These are phyloP conservation scores for Colletotrichum musicola DNA, from an alignment of 2,329 filamentous ascomycete species.

Conservation along the genomic window DNA sequence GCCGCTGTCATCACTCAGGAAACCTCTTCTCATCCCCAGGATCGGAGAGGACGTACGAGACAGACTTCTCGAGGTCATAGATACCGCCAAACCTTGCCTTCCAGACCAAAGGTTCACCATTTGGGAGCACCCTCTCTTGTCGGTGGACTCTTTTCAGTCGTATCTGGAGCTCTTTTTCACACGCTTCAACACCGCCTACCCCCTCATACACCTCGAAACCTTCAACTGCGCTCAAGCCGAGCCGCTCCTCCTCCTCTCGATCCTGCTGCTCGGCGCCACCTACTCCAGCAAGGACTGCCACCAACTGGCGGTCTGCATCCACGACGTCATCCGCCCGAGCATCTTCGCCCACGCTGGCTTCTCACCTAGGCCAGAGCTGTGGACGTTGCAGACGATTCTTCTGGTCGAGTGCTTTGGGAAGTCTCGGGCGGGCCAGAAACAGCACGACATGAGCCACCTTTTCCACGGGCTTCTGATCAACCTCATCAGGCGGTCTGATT, in stretches of 20 bases:
- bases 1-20: conserved; percentile 44
- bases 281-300: conserved; percentile 71
- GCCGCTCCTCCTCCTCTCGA: conserved; percentile 64
- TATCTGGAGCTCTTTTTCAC: conserved; percentile 72
- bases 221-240: conserved; percentile 65
- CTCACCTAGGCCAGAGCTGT: conserved; percentile 69
- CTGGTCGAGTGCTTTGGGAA: conserved; percentile 76
- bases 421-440: conserved; percentile 71
- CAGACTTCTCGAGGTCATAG: conserved; percentile 62
- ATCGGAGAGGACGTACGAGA: conserved; percentile 57
- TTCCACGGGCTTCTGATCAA: conserved; percentile 57
- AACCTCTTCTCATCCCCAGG: conserved; percentile 40
- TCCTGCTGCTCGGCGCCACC: conserved; percentile 72
- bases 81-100: conserved; percentile 60
- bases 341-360: conserved; percentile 71
- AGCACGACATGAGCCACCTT: conserved; percentile 73
- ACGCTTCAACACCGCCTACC: conserved; percentile 71
- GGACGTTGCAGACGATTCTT: conserved; percentile 72
- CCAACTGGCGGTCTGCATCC: conserved; percentile 71
- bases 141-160: conserved; percentile 62
- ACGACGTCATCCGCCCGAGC: conserved; percentile 69
- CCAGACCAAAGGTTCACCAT: conserved; percentile 61
- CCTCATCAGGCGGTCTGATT: conserved; percentile 52
- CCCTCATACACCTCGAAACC: conserved; percentile 69
- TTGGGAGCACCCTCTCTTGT: conserved; percentile 64